phyloP scores from a whole-genome alignment of 768 basidiomycete genomes.

The Mycena kentingensis region DNA sequence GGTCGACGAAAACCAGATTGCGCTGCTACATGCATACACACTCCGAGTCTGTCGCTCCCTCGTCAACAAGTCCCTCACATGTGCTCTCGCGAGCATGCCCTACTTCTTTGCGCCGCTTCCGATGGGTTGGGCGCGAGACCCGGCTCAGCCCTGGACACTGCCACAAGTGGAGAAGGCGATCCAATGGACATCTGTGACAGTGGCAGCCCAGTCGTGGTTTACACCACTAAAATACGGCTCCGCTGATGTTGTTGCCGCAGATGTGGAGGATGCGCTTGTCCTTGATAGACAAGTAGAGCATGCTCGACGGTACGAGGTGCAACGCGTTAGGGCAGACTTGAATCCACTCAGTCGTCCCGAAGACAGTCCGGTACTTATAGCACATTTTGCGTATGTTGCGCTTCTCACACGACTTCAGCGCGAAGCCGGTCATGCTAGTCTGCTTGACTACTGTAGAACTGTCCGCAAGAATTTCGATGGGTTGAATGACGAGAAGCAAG shows the following conservation, averaged over 20 bases:
- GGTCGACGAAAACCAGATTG: constrained; percentile 47
- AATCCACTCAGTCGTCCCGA: constrained; percentile 70
- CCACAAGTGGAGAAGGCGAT: constrained; percentile 50
- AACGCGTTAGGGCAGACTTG: constrained; percentile 62
- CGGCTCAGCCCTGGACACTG: constrained; percentile 30
- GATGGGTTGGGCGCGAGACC: constrained; percentile 35
- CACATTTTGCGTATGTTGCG: neutral
- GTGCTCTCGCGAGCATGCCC: constrained; percentile 52
- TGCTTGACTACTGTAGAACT: constrained; percentile 67
- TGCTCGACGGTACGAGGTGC: constrained; percentile 65
- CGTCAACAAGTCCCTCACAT: constrained; percentile 69
- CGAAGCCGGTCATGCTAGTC: constrained; percentile 58
- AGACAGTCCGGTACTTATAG: constrained; percentile 59
- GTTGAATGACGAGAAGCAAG: constrained; percentile 63
- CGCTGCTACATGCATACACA: constrained; percentile 61
- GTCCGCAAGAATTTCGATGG: constrained; percentile 64
- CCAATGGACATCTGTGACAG: constrained; percentile 62
- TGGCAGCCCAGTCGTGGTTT: constrained; percentile 55
- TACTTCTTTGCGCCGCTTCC: constrained; percentile 71
- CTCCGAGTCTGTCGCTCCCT: constrained; percentile 61
- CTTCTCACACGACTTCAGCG: constrained; percentile 42
- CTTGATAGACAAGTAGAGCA: constrained; percentile 80
- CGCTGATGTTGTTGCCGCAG: constrained; percentile 41
- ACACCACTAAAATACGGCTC: constrained; percentile 45
- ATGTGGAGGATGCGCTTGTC: constrained; percentile 64